These are phyloP conservation scores for Argentina anserina DNA, from an alignment of 306 rosid genomes.

Conservation along the genomic window DNA sequence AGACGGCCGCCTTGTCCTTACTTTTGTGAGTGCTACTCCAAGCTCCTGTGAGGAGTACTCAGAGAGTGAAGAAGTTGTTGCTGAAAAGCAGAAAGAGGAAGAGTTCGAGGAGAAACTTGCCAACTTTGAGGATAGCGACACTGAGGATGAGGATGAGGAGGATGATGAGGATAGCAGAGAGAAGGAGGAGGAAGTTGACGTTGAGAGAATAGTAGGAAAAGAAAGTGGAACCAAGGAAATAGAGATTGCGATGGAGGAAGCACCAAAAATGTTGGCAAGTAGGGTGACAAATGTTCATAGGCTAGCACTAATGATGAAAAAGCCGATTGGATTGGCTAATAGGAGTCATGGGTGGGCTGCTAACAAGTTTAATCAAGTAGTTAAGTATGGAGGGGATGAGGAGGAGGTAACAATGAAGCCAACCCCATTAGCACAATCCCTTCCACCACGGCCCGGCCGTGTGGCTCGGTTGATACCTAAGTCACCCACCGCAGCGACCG, in stretches of 20 bases:
- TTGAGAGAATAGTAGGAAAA: constrained; percentile 8
- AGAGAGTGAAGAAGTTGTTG: constrained; percentile 1
- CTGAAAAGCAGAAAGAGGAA: constrained; percentile 4
- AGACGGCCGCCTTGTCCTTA: constrained; percentile 76
- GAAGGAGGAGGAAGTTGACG: constrained; percentile 18
- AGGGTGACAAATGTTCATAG: constrained; percentile 38
- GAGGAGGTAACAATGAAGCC: constrained; percentile 13
- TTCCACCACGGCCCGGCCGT: constrained; percentile 52
- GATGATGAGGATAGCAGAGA: constrained; percentile 4
- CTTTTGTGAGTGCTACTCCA: constrained; percentile 23
- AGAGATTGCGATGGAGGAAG: constrained; percentile 31
- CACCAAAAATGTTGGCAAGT: constrained; percentile 25
- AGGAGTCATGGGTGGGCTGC: constrained; percentile 47
- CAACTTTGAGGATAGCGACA: constrained; percentile 22
- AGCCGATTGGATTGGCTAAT: constrained; percentile 46
- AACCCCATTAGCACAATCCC: constrained; percentile 44
- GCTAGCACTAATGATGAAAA: constrained; percentile 46
- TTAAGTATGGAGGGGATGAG: constrained; percentile 38
- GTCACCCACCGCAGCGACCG: constrained; percentile 17
- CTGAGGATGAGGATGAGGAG: constrained; percentile 7
- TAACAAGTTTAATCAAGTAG: constrained; percentile 42
- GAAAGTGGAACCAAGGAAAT: constrained; percentile 13
- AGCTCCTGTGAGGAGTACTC: constrained; percentile 15
- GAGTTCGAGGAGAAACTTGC: constrained; percentile 20
- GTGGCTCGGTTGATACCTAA: constrained; percentile 39